Evolutionary conservation across 176 grass and related monocot genomes (phyloP).

Genomic region (Ensete glaucum): DNA sequence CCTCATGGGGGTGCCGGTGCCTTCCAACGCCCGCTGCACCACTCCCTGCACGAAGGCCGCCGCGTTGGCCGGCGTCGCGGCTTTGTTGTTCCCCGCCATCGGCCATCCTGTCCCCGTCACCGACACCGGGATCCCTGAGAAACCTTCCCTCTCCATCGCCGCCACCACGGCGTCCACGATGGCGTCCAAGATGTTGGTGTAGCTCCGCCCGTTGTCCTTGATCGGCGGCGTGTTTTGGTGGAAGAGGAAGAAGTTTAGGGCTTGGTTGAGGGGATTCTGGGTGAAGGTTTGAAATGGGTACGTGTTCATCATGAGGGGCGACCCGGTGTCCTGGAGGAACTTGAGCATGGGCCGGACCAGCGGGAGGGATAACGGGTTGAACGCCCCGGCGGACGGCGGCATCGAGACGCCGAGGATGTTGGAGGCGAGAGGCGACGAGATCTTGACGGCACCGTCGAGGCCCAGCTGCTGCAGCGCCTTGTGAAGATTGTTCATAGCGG

Average conservation of each 20-base stretch:
- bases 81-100: constrained; percentile 38
- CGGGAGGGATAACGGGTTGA: constrained; percentile 29
- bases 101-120: constrained; percentile 79
- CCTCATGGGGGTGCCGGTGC: constrained; percentile 37
- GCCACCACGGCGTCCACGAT: constrained; percentile 48
- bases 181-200: constrained; percentile 58
- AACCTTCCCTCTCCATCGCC: constrained; percentile 59
- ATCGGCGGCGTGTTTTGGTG: constrained; percentile 19
- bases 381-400: constrained; percentile 50
- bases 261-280: constrained; percentile 49
- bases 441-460: constrained; percentile 27
- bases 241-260: constrained; percentile 42
- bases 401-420: constrained; percentile 47
- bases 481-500: constrained; percentile 56
- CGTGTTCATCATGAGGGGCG: constrained; percentile 66
- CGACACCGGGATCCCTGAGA: constrained; percentile 28
- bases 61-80: constrained; percentile 43
- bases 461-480: constrained; percentile 40
- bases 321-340: constrained; percentile 46
- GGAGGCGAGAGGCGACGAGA: constrained; percentile 67
- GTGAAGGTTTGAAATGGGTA: constrained; percentile 75
- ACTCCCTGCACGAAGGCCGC: constrained; percentile 46
- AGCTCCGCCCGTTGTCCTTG: constrained; percentile 33
- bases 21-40: constrained; percentile 25
- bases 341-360: constrained; percentile 59